These are phyloP conservation scores for Hansenula lynferdii DNA, from an alignment of 1,139 yeast species.

Conservation along the genomic window DNA sequence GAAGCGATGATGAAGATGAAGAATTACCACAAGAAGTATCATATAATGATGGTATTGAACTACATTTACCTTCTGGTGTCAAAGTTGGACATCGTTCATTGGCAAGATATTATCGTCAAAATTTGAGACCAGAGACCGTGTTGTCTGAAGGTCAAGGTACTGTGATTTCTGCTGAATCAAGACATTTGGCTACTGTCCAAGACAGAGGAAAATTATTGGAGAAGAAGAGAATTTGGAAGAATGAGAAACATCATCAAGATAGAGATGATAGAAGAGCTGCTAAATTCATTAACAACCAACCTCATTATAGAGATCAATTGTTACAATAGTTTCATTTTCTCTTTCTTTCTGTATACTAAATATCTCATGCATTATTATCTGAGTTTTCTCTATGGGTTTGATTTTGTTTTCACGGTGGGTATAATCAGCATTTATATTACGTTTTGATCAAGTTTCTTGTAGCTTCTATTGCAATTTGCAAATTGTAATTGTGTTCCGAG, in stretches of 20 bases:
- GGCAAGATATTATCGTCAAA: constrained; percentile 82
- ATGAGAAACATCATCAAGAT: constrained; percentile 62
- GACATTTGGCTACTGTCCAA: constrained; percentile 55
- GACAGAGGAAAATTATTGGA: constrained; percentile 51
- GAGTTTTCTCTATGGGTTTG: background rate
- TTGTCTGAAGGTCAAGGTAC: constrained; percentile 91
- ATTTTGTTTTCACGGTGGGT: too few relatives aligned
- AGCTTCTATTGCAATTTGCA: too few relatives aligned
- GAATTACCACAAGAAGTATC: constrained; percentile 39
- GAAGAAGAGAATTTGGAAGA: constrained; percentile 76
- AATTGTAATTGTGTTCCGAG: too few relatives aligned
- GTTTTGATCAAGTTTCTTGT: too few relatives aligned
- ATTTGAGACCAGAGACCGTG: constrained; percentile 67
- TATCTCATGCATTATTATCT: too few relatives aligned
- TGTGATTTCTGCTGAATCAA: constrained; percentile 85
- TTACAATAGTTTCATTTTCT: constrained; percentile 72
- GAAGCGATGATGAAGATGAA: constrained; percentile 49
- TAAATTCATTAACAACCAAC: constrained; percentile 82
- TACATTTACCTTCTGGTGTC: constrained; percentile 81
- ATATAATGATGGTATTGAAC: constrained; percentile 68
- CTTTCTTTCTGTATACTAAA: too few relatives aligned
- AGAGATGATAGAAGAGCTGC: constrained; percentile 72
- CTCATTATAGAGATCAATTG: constrained; percentile 86
- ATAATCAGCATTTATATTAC: too few relatives aligned
- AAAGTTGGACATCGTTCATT: constrained; percentile 88